phyloP scores from a whole-genome alignment of 2,329 filamentous ascomycete species.

The Lasiodiplodia gonubiensis region DNA sequence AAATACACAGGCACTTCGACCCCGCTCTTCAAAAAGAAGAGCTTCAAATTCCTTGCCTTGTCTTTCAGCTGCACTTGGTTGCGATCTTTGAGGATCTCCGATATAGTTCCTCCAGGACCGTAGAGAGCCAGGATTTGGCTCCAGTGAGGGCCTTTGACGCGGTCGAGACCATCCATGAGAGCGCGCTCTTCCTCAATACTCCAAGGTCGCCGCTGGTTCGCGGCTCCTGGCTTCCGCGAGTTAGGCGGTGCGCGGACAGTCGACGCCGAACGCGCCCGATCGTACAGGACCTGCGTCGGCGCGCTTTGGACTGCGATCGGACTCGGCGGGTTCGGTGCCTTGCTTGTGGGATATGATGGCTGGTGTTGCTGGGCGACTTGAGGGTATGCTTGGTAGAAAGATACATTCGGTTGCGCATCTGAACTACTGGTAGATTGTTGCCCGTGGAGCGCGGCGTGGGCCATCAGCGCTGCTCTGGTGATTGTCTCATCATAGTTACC shows the following conservation, averaged over 20 bases:
- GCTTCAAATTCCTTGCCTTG: constrained; percentile 85
- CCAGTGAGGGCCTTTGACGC: constrained; percentile 91
- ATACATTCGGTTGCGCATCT: constrained; percentile 25
- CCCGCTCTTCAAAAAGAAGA: constrained; percentile 90
- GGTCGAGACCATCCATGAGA: constrained; percentile 84
- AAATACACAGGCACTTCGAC: constrained; percentile 90
- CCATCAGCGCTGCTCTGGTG: constrained; percentile 32
- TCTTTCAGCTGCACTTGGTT: constrained; percentile 93
- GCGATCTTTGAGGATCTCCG: constrained; percentile 82
- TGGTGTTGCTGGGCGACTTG: constrained; percentile 33
- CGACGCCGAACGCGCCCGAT: constrained; percentile 61
- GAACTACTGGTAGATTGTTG: constrained; percentile 22
- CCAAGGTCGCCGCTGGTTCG: constrained; percentile 76
- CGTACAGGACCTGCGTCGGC: constrained; percentile 63
- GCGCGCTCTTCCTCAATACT: constrained; percentile 88
- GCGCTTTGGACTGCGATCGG: constrained; percentile 53
- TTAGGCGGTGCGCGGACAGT: constrained; percentile 61
- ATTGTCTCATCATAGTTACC: constrained; percentile 31
- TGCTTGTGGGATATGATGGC: constrained; percentile 16
- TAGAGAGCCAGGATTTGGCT: constrained; percentile 88
- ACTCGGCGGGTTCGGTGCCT: constrained; percentile 25
- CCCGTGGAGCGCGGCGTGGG: constrained; percentile 31
- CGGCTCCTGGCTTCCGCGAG: constrained; percentile 58
- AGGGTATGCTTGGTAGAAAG: constrained; percentile 29
- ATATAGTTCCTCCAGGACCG: constrained; percentile 78